Evolutionary conservation across 441 rosid species (phyloP).

Genomic region (Adansonia madagascariensis): DNA sequence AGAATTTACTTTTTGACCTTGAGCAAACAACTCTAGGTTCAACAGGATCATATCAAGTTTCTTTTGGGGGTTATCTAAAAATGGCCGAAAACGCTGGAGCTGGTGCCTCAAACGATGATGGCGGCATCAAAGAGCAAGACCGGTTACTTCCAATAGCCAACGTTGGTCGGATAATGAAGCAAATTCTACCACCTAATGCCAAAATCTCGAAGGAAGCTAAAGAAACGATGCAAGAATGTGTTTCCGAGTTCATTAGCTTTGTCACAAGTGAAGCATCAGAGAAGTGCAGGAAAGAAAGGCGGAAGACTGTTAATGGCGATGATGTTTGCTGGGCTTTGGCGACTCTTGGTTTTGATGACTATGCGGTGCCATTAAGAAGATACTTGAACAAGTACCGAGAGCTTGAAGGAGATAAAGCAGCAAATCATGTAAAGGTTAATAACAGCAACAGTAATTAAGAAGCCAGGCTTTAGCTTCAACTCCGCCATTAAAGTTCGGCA

Average conservation of each 20-base stretch:
- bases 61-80: conserved; percentile 14
- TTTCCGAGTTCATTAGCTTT: conserved; percentile 63
- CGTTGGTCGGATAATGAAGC: conserved; percentile 69
- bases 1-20: conserved; percentile 25
- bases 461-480: background rate
- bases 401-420: conserved; percentile 49
- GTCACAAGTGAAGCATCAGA: conserved; percentile 62
- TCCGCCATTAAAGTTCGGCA: background rate
- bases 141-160: conserved; percentile 58
- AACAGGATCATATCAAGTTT: background rate
- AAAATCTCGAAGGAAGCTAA: conserved; percentile 67
- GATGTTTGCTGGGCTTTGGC: conserved; percentile 63
- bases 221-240: conserved; percentile 71
- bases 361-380: conserved; percentile 40
- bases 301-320: conserved; percentile 62
- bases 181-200: conserved; percentile 52
- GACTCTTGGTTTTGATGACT: conserved; percentile 55
- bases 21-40: conserved; percentile 13
- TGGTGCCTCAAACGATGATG: conserved; percentile 36
- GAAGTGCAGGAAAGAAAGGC: conserved; percentile 58
- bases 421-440: conserved; percentile 34
- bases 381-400: conserved; percentile 53
- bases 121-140: conserved; percentile 47
- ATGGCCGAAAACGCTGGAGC: conserved; percentile 41
- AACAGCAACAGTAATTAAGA: conserved; percentile 18